Evolutionary conservation across 306 rosid genomes (phyloP), one percentile per base, ranked within the genome.

Genomic region (Biancaea sappan): DNA sequence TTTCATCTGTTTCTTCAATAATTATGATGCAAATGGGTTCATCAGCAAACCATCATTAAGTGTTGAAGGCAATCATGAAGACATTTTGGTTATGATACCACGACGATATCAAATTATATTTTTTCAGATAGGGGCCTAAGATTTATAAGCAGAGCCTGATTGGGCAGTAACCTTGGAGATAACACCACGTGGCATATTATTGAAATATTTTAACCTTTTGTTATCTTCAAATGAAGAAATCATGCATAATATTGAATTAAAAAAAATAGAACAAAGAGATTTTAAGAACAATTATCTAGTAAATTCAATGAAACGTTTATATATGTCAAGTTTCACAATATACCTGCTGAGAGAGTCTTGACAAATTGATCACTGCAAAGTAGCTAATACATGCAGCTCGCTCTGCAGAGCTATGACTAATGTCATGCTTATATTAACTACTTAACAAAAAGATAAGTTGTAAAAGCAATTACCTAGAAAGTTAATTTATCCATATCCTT

Each of bases 311-410:
- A 18, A 59, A 80, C 22, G 14, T 73, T 73, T 38, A 40, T 13
- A 50, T 54, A 74, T 71, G 68, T 19, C 68, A 46, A 59, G 74
- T 56, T 83, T 83, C 28, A 41, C 29, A 66, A 35, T 66, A 52
- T 88, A 89, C 98, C 96, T 89, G 37, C 34, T 71, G 60, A 94
- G 92, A 35, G 98, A 94, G 82, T 94, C 98, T 80, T 72, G 90
- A 85, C 94, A 94, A 78, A 91, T 91, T 19, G n/a, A n/a, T n/a
- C n/a, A n/a, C n/a, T n/a, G n/a, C 87, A 94, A 79, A 81, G 98
- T 97, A 80, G 98, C 97, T 57, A 88, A 75, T 58, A 97, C 98
- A n/a, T n/a, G n/a, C n/a, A n/a, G n/a, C n/a, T n/a, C n/a, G n/a
- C n/a, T n/a, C n/a, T n/a, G n/a, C n/a, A n/a, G n/a, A n/a, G n/a